phyloP scores from a whole-genome alignment of 2,329 filamentous ascomycete genomes.

The Cladosporium sp. region DNA sequence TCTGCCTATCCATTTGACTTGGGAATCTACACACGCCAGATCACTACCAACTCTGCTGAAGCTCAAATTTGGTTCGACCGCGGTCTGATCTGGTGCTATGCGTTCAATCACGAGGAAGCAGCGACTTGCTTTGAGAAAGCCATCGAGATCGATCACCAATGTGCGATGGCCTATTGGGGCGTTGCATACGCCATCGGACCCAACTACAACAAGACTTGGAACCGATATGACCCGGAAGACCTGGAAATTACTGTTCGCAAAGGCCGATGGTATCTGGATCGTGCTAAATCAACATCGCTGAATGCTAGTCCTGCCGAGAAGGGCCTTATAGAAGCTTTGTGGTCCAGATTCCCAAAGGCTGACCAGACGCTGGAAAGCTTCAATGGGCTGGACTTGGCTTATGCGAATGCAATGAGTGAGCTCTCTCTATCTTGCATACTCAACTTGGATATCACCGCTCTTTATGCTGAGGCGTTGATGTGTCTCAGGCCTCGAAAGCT shows the following conservation, averaged over 20 bases:
- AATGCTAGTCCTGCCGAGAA: background rate
- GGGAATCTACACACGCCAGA: conserved; percentile 52
- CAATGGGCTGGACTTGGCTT: background rate
- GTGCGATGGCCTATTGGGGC: conserved; percentile 66
- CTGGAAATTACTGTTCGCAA: conserved; percentile 44
- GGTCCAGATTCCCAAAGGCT: background rate
- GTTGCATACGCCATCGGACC: conserved; percentile 68
- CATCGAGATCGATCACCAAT: conserved; percentile 49
- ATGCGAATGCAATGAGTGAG: background rate
- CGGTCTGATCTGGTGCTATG: background rate
- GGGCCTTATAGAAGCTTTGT: background rate
- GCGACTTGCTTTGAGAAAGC: conserved; percentile 40
- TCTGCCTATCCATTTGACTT: conserved; percentile 28
- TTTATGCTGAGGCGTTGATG: conserved; percentile 54
- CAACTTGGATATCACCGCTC: background rate
- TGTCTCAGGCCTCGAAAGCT: conserved; percentile 62
- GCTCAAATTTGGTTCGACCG: conserved; percentile 44
- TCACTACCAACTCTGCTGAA: conserved; percentile 63
- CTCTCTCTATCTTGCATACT: background rate
- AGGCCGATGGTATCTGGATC: background rate
- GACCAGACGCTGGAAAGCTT: background rate
- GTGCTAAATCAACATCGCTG: background rate
- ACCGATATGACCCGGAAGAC: conserved; percentile 62
- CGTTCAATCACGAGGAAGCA: background rate
- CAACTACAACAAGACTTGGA: conserved; percentile 78